Evolutionary conservation across 2,329 filamentous ascomycete species (phyloP).

Genomic region (Diaporthe caulivora): DNA sequence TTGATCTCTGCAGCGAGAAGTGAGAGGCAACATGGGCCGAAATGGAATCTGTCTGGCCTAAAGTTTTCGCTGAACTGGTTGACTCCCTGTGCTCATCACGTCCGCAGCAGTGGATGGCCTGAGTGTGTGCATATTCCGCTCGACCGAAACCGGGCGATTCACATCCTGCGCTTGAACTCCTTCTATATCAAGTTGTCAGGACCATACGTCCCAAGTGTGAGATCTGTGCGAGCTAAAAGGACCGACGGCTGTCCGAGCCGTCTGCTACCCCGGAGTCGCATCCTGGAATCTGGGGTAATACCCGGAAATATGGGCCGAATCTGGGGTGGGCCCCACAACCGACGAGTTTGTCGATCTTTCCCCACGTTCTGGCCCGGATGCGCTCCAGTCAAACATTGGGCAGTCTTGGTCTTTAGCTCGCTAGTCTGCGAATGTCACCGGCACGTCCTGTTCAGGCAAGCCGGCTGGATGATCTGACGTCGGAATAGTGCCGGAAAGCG

Average conservation of each 20-base stretch:
- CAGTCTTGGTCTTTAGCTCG: background rate
- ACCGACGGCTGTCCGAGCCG: background rate
- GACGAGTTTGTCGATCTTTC: conserved; percentile 3
- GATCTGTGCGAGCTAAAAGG: background rate
- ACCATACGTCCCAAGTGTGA: background rate
- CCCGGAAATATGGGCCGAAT: conserved; percentile 7
- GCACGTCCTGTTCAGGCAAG: conserved; percentile 31
- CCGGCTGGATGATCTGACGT: conserved; percentile 23
- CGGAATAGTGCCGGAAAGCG: conserved; percentile 2
- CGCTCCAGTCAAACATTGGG: conserved; percentile 31
- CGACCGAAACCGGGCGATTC: background rate
- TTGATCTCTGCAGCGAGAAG: background rate
- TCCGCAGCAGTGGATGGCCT: background rate
- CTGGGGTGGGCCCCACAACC: conserved; percentile 23
- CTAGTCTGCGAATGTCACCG: background rate
- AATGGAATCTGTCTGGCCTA: background rate
- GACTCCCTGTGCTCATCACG: background rate
- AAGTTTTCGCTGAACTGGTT: background rate
- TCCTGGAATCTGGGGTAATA: conserved; percentile 27
- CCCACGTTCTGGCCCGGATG: conserved; percentile 9
- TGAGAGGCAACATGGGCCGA: background rate
- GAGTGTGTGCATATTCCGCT: background rate
- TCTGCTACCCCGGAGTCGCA: background rate
- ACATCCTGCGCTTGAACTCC: background rate
- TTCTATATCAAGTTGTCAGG: background rate